Percentiles rank a stretch among this genome's conserved stretches.
These are phyloP conservation scores for Metschnikowia peoriensis DNA, from an alignment of 805 yeast genomes.

Conservation along the genomic window DNA sequence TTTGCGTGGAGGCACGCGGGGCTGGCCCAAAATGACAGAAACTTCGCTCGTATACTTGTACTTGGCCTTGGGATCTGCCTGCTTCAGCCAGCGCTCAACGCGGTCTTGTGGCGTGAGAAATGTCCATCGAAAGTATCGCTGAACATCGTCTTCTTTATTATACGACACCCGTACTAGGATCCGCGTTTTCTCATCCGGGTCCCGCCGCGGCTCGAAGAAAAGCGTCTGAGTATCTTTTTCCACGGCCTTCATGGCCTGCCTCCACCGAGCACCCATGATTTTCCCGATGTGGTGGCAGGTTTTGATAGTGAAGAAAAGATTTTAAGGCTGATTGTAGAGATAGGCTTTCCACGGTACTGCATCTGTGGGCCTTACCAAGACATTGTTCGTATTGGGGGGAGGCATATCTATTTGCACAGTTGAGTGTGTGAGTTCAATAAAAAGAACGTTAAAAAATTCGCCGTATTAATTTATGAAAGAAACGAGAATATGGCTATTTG, in stretches of 20 bases:
- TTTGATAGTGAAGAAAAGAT: neutral
- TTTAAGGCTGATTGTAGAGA: neutral
- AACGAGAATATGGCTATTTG: no score
- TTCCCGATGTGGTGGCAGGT: neutral
- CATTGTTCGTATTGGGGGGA: neutral
- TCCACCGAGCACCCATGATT: neutral
- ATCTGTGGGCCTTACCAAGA: neutral
- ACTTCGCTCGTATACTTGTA: neutral
- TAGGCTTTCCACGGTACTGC: neutral
- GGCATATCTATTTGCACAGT: neutral
- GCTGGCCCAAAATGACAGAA: neutral
- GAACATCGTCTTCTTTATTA: neutral
- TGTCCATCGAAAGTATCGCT: conserved; percentile 5
- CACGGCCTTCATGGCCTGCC: neutral
- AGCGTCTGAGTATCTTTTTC: neutral
- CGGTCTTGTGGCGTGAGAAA: neutral
- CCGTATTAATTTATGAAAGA: no score
- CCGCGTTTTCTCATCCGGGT: neutral
- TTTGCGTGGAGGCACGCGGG: neutral
- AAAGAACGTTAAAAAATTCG: no score
- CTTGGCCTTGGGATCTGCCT: neutral
- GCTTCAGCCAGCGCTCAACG: neutral
- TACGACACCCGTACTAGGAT: neutral
- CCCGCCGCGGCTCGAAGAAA: neutral
- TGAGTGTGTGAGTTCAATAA: no score